A percentile compares a stretch with the other conserved stretches of the same genome.
Conservation (phyloP, 176 grass and related monocot species). For the Rhynchospora pubera region DNA sequence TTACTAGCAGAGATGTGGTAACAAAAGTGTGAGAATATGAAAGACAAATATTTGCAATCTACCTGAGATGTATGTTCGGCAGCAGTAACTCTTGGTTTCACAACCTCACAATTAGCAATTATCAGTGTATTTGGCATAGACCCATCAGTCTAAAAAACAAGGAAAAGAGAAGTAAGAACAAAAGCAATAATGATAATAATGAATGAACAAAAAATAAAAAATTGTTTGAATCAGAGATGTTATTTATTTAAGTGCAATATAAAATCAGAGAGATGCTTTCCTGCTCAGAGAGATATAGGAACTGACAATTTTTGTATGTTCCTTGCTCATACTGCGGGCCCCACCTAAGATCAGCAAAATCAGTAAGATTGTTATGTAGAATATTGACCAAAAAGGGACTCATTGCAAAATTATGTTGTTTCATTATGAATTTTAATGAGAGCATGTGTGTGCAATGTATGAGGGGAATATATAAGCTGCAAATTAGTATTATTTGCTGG, state of each 20-base stretch:
- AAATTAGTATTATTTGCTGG: neutral
- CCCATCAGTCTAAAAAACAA: constrained; percentile 65
- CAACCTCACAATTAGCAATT: constrained; percentile 80
- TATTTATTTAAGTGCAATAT: neutral
- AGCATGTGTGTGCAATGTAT: neutral
- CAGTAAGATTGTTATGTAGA: constrained; percentile 4
- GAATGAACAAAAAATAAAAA: constrained; percentile 9
- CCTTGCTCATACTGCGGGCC: constrained; percentile 63
- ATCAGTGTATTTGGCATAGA: constrained; percentile 74
- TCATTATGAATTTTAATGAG: neutral
- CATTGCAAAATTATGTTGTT: neutral
- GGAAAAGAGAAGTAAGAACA: constrained; percentile 16
- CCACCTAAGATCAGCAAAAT: constrained; percentile 48
- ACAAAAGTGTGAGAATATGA: neutral
- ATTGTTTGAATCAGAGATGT: neutral
- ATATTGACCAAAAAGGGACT: neutral
- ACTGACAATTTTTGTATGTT: constrained; percentile 64
- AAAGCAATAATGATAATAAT: neutral
- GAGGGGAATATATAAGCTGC: neutral
- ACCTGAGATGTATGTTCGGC: constrained; percentile 86
- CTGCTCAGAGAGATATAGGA: constrained; percentile 86
- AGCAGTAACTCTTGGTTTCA: constrained; percentile 72
- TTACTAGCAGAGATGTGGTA: neutral
- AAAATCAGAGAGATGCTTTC: constrained; percentile 22
- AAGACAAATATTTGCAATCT: neutral